Evolutionary conservation across 179 eudicot genomes (phyloP).

Genomic region (Drosera spatulata): DNA sequence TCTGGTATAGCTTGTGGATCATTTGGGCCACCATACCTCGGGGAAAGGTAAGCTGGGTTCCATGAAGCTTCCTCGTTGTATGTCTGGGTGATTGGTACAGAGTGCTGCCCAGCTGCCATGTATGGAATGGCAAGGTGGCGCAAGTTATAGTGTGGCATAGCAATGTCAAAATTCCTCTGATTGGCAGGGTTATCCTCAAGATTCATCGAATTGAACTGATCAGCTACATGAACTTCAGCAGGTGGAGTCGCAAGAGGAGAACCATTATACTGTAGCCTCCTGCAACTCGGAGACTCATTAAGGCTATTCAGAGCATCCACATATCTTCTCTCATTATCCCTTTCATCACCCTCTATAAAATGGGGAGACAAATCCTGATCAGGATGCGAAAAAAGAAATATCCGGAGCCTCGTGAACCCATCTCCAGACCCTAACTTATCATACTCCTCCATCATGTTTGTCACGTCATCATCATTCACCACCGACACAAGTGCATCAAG

Average conservation of each 20-base stretch:
- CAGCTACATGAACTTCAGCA: constrained; percentile 49
- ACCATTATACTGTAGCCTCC: constrained; percentile 38
- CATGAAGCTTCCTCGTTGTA: constrained; percentile 55
- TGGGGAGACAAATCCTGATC: constrained; percentile 62
- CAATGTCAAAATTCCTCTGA: constrained; percentile 63
- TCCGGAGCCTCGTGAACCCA: constrained; percentile 79
- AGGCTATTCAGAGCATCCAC: constrained; percentile 95
- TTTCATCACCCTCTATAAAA: constrained; percentile 64
- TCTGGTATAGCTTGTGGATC: constrained; percentile 46
- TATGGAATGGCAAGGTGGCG: constrained; percentile 56
- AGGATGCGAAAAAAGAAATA: constrained; percentile 64
- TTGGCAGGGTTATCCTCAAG: constrained; percentile 54
- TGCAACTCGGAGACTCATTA: constrained; percentile 56
- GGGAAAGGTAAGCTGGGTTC: constrained; percentile 88
- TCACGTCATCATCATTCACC: constrained; percentile 87
- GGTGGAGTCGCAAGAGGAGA: constrained; percentile 26
- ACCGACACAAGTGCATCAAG: constrained; percentile 95
- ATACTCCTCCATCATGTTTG: constrained; percentile 98
- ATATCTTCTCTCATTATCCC: constrained; percentile 79
- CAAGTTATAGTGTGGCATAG: constrained; percentile 49
- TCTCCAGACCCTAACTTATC: constrained; percentile 80
- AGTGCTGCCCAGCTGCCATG: constrained; percentile 43
- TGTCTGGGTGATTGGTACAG: constrained; percentile 26
- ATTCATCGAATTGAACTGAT: constrained; percentile 60
- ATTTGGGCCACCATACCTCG: constrained; percentile 43